Evolutionary conservation across 202 grass and related monocot genomes (phyloP).

Genomic region (Digitaria exilis): DNA sequence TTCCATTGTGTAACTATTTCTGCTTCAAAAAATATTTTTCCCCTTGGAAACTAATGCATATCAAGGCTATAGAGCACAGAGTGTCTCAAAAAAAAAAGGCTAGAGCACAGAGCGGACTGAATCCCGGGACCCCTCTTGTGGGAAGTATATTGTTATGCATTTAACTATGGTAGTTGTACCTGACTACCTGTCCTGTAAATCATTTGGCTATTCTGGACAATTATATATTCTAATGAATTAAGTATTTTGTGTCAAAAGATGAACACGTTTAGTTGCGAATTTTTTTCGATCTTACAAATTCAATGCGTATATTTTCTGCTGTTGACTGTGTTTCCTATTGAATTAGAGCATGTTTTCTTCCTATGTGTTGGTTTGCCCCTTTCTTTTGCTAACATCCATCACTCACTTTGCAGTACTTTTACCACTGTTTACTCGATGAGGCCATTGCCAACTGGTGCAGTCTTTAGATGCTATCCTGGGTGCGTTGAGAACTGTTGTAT

Average conservation of each 20-base stretch:
- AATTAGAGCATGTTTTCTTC: background rate
- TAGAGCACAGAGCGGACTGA: constrained; percentile 4
- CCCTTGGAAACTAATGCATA: no score
- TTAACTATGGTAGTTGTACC: background rate
- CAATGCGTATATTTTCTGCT: background rate
- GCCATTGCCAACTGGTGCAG: constrained; percentile 82
- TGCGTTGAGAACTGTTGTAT: constrained; percentile 40
- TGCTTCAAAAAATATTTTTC: background rate
- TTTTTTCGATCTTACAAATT: background rate
- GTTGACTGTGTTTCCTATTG: background rate
- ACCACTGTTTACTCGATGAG: constrained; percentile 95
- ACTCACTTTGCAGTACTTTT: constrained; percentile 72
- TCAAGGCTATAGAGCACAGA: no score
- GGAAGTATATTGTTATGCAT: background rate
- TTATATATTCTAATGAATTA: background rate
- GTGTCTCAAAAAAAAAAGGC: no score
- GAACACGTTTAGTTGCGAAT: background rate
- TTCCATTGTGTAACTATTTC: background rate
- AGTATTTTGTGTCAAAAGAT: background rate
- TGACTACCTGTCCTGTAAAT: background rate
- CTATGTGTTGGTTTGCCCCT: background rate
- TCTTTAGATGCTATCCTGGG: constrained; percentile 93
- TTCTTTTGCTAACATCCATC: constrained; percentile 22
- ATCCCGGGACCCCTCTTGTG: no score
- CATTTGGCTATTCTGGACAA: background rate